These are phyloP conservation scores for Sanghuangporus sanghuang DNA, from an alignment of 1,284 basidiomycete species.

Conservation along the genomic window DNA sequence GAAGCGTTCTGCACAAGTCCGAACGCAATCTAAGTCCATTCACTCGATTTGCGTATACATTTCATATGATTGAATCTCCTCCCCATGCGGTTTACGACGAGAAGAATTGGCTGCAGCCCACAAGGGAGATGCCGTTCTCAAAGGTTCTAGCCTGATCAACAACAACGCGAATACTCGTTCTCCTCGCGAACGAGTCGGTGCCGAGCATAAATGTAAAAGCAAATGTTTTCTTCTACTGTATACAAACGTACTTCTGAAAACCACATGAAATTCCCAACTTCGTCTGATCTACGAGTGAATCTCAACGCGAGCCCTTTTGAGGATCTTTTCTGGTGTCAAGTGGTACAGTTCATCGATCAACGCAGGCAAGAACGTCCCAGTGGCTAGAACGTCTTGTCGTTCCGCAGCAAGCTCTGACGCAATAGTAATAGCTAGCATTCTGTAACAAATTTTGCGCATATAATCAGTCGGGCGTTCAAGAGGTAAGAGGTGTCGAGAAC, in stretches of 20 bases:
- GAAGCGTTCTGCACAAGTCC: constrained; percentile 84
- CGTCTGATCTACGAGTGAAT: constrained; percentile 23
- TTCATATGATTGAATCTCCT: constrained; percentile 83
- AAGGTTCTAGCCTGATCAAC: constrained; percentile 40
- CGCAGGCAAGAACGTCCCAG: constrained; percentile 84
- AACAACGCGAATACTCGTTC: neutral
- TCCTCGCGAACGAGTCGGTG: neutral
- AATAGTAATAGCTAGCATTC: constrained; percentile 77
- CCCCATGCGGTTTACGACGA: constrained; percentile 64
- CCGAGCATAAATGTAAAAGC: too few relatives aligned
- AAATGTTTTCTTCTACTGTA: neutral
- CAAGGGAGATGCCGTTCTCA: constrained; percentile 74
- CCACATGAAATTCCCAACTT: too few relatives aligned
- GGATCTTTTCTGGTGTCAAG: constrained; percentile 53
- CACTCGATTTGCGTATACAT: constrained; percentile 89
- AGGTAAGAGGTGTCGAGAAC: neutral
- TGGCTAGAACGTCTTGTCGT: constrained; percentile 70
- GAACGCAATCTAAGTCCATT: constrained; percentile 68
- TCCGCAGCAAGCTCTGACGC: constrained; percentile 78
- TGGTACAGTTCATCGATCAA: constrained; percentile 79
- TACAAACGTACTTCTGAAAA: neutral
- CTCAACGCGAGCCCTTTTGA: constrained; percentile 45
- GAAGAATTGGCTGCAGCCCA: constrained; percentile 90
- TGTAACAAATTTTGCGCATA: constrained; percentile 27
- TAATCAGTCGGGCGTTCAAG: neutral